Percentiles rank a stretch among this genome's conserved stretches.
Evolutionary conservation across 768 basidiomycete genomes (phyloP).

Genomic region (Kwoniella botswanensis): DNA sequence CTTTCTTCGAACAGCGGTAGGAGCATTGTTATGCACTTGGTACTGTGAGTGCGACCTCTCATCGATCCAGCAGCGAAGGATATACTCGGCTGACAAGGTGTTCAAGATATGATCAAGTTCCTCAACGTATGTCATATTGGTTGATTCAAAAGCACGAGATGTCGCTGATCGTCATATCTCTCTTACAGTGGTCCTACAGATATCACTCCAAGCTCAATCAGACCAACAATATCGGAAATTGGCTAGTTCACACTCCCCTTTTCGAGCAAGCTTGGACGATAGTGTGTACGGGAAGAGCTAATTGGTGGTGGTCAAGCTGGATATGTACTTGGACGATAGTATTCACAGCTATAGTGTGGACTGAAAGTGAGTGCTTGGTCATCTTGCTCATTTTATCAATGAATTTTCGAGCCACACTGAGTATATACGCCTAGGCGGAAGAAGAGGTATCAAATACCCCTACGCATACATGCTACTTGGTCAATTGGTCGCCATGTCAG

Average conservation of each 20-base stretch:
- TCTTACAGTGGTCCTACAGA: slow-evolving; percentile 65
- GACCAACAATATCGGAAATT: slow-evolving; percentile 59
- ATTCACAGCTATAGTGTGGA: slow-evolving; percentile 47
- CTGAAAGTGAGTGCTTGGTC: slow-evolving; percentile 61
- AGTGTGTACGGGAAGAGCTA: slow-evolving; percentile 62
- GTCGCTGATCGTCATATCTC: neutral
- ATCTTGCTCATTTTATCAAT: too few relatives aligned
- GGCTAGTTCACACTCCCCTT: slow-evolving; percentile 65
- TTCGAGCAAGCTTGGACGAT: slow-evolving; percentile 68
- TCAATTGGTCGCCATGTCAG: slow-evolving; percentile 72
- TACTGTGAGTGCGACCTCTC: slow-evolving; percentile 60
- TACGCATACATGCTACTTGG: slow-evolving; percentile 77
- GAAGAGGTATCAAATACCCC: slow-evolving; percentile 61
- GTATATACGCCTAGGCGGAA: slow-evolving; percentile 43
- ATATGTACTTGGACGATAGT: slow-evolving; percentile 53
- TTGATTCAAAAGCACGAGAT: too few relatives aligned
- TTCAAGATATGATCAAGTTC: slow-evolving; percentile 63
- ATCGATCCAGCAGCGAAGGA: neutral
- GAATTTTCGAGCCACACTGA: too few relatives aligned
- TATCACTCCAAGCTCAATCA: slow-evolving; percentile 59
- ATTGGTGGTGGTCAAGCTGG: slow-evolving; percentile 70
- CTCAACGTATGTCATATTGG: slow-evolving; percentile 54
- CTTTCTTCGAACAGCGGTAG: slow-evolving; percentile 58
- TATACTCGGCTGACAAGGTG: neutral
- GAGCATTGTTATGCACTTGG: slow-evolving; percentile 62